Evolutionary conservation across 2,329 filamentous ascomycete species (phyloP).

Genomic region (Pseudogymnoascus sp.): DNA sequence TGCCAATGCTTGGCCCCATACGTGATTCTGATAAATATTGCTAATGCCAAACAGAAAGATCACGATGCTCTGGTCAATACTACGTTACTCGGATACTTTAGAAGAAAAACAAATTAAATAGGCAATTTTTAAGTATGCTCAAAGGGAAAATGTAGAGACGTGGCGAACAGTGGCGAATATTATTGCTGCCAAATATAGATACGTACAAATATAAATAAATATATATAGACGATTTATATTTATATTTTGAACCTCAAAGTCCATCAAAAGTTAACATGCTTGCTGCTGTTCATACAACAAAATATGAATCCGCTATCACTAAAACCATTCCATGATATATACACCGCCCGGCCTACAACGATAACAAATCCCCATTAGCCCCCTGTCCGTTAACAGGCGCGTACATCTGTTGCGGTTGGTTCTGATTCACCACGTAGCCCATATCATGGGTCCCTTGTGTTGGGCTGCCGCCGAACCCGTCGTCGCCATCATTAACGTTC

Average conservation of each 20-base stretch:
- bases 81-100: background rate
- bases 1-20: background rate
- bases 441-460: conserved; percentile 42
- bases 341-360: conserved; percentile 41
- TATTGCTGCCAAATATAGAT: background rate
- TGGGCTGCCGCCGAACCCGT: conserved; percentile 52
- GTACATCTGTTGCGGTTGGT: conserved; percentile 68
- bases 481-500: conserved; percentile 56
- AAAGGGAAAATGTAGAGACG: background rate
- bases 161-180: background rate
- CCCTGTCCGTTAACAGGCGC: conserved; percentile 59
- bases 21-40: conserved; percentile 8
- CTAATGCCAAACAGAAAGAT: background rate
- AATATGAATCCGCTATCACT: background rate
- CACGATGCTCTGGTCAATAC: background rate
- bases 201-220: background rate
- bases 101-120: background rate
- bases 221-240: background rate
- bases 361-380: conserved; percentile 64
- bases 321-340: background rate
- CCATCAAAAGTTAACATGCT: background rate
- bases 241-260: background rate
- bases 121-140: background rate
- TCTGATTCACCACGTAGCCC: conserved; percentile 73
- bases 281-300: background rate